Conservation (phyloP, 2,329 filamentous ascomycete species). For the Sclerotinia sclerotiorum region DNA sequence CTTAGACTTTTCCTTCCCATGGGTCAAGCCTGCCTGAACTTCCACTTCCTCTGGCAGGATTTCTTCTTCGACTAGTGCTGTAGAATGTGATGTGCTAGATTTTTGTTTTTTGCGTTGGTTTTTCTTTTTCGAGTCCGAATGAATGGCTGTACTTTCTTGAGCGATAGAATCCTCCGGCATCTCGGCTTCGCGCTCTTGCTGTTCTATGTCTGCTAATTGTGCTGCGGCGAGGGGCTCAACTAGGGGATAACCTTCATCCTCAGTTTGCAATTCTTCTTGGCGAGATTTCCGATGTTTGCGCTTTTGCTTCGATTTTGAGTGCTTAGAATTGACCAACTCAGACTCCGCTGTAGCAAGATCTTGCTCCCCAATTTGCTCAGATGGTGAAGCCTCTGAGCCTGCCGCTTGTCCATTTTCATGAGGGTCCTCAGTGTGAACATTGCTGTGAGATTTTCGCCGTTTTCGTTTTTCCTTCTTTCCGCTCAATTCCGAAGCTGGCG, state of each 20-base stretch:
- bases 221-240: background rate
- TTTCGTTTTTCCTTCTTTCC: constrained; percentile 7
- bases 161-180: background rate
- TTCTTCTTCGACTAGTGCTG: background rate
- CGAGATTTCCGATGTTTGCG: constrained; percentile 16
- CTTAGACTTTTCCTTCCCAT: background rate
- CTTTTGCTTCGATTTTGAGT: background rate
- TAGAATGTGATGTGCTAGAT: background rate
- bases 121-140: background rate
- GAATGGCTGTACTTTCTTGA: background rate
- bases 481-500: background rate
- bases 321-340: background rate
- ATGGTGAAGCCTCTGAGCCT: background rate
- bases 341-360: background rate
- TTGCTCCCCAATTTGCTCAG: background rate
- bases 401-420: background rate
- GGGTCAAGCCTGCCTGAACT: background rate
- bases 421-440: background rate
- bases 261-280: background rate
- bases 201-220: background rate
- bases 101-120: background rate
- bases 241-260: background rate
- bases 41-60: background rate
- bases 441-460: background rate
- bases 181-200: background rate